Percentiles rank a stretch among this genome's conserved stretches.
phyloP scores from a whole-genome alignment of 495 filamentous ascomycete genomes.

The Podospora pseudoanserina region DNA sequence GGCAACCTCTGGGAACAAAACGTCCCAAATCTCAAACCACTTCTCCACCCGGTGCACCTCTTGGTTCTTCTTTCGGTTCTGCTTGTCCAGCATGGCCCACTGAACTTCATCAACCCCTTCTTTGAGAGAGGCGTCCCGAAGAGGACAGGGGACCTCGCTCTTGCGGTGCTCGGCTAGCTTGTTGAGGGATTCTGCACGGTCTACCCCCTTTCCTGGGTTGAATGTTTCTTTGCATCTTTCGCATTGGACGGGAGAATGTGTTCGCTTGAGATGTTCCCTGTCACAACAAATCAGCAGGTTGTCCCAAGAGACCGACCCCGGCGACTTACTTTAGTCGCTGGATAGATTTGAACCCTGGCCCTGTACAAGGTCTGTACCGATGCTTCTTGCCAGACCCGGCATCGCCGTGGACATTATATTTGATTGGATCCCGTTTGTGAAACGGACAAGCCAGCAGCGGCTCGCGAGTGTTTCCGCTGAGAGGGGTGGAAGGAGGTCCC shows the following conservation, averaged over 20 bases:
- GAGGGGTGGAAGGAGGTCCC: conserved; percentile 7
- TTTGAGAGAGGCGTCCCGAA: conserved; percentile 20
- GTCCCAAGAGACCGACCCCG: neutral
- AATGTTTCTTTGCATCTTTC: conserved; percentile 28
- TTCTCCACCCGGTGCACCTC: conserved; percentile 27
- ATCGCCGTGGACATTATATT: conserved; percentile 26
- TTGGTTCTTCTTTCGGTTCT: conserved; percentile 29
- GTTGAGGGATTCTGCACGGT: conserved; percentile 22
- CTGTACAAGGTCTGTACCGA: conserved; percentile 25
- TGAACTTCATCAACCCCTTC: conserved; percentile 28
- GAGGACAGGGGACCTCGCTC: conserved; percentile 19
- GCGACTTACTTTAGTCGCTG: conserved; percentile 27
- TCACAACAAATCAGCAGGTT: conserved; percentile 5
- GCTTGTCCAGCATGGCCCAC: conserved; percentile 29
- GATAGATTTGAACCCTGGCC: conserved; percentile 29
- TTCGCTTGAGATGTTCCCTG: conserved; percentile 29
- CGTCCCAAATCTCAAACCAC: conserved; percentile 32
- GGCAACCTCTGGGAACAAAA: conserved; percentile 22
- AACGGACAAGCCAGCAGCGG: conserved; percentile 26
- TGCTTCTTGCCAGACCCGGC: conserved; percentile 23
- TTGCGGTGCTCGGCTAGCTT: conserved; percentile 25
- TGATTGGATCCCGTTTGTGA: conserved; percentile 25
- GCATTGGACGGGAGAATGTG: conserved; percentile 28
- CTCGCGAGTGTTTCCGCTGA: conserved; percentile 7
- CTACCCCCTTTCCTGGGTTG: conserved; percentile 14